Evolutionary conservation across 345 rosid species (phyloP), one percentile per base, ranked within the genome.

Genomic region (Hypericum perforatum): DNA sequence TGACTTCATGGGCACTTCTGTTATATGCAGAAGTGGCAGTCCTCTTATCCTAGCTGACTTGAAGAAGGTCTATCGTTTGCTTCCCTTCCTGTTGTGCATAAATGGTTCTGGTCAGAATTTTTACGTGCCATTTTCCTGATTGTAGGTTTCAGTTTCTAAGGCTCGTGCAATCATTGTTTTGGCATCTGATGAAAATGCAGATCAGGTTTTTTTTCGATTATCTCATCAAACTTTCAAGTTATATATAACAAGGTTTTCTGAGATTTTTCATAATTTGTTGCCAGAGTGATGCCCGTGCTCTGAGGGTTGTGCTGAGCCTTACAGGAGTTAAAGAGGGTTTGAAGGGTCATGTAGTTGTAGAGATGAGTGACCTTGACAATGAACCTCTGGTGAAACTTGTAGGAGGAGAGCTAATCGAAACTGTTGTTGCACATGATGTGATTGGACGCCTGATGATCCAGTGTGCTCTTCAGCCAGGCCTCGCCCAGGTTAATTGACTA

Each of bases 361-460:
- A 89, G 79, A 82, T 89, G 95, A 83, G 95, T 69, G 95, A 89
- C 70, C 76, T 89, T 45, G 97, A 89, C 73, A 89, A 89, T 57
- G 97, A 86, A 67, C 95, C 90, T 58, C 71, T 89, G 52, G 94
- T 89, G 64, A 89, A 83, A 80, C 95, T 86, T 78, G 97, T 89
- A 62, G 95, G 97, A 65, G 97, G 90, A 66, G 94, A 84, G 41
- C 83, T 74, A 32, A 78, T 83, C 49, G 95, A 89, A 82, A 86
- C 97, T 37, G 90, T 86, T 66, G 97, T 80, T 60, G 94, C 97
- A 6, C 95, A 89, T 75, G 97, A 86, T 75, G 97, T 89, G 72
- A 89, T 89, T 48, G 95, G 94, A 13, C 90, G 95, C 51, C 77
- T 89, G 69, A 89, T 89, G 97, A 89, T 89, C 59, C 97, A 89